These are phyloP conservation scores for Triticum aestivum DNA, from an alignment of 176 grass and related monocot species.

Conservation along the genomic window IWGSC_CS_RefSeq_v2.1 NC_057804.1:312369539-312370038, in stretches of 20 bases:
- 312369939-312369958: neutral
- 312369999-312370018: neutral
- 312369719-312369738: neutral
- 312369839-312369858: neutral
- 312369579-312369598: neutral
- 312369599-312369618: constrained; percentile 3
- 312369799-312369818: neutral
- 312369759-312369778: neutral
- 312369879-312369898: neutral
- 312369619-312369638: neutral
- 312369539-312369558: neutral
- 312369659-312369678: neutral
- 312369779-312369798: neutral
- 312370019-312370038: neutral
- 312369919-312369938: neutral
- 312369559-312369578: neutral
- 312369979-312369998: neutral
- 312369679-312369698: neutral
- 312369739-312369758: neutral
- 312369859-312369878: neutral
- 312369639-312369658: neutral
- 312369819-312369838: neutral
- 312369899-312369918: neutral
- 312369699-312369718: neutral
- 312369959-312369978: neutral